phyloP scores from a whole-genome alignment of 495 filamentous ascomycete species.

The Podospora bellae-mahoneyi region DNA sequence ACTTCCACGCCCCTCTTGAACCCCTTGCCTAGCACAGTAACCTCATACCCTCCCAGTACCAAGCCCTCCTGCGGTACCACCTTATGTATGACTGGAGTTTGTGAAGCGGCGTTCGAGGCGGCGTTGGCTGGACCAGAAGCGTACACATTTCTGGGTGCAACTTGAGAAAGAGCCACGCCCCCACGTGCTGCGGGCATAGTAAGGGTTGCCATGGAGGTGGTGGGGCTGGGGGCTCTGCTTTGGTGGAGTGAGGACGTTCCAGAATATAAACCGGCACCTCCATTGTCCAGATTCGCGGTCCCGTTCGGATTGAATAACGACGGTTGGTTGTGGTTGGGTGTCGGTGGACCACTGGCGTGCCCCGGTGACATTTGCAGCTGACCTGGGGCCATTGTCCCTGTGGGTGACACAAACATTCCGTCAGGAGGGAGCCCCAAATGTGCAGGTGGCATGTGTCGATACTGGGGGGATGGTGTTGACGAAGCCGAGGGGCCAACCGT shows the following conservation, averaged over 20 bases:
- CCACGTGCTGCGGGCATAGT: not conserved
- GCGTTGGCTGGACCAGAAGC: not conserved
- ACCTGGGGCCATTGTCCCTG: not conserved
- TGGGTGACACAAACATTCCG: not conserved
- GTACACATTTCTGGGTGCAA: not conserved
- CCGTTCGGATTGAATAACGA: not conserved
- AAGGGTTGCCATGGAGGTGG: not conserved
- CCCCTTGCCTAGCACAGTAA: constrained; percentile 73
- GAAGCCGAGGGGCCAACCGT: not conserved
- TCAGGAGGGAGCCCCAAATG: not conserved
- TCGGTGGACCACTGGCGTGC: not conserved
- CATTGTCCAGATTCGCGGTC: not conserved
- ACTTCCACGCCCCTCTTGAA: constrained; percentile 80
- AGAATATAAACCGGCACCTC: not conserved
- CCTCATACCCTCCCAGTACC: constrained; percentile 76
- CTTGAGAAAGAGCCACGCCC: not conserved
- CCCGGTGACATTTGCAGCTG: not conserved
- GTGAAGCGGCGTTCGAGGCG: not conserved
- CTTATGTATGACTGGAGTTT: constrained; percentile 42
- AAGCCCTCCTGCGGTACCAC: constrained; percentile 80
- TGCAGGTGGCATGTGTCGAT: not conserved
- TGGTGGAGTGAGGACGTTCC: not conserved
- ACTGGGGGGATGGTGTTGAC: not conserved
- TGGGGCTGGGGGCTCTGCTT: constrained; percentile 4
- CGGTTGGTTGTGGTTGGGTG: constrained; percentile 3